Conservation (phyloP, 2,329 filamentous ascomycete species). For the Arthrobotrys megalospora region DNA sequence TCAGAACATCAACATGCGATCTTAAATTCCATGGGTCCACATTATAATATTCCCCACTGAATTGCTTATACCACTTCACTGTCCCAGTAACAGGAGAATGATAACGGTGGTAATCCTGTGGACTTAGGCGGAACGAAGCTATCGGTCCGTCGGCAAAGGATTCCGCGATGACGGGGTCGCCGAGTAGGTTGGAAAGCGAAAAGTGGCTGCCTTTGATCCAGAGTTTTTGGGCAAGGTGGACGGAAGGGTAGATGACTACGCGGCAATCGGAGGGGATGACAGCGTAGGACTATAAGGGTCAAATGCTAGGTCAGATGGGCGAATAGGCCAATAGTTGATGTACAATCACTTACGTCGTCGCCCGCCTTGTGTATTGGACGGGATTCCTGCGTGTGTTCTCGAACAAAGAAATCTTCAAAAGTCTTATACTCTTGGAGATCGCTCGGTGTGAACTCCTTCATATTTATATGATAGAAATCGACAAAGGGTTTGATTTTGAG, state of each 20-base stretch:
- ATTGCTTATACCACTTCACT: slow-evolving; percentile 67
- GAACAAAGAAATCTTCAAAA: slow-evolving; percentile 6
- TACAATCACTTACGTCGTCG: background rate
- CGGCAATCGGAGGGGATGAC: slow-evolving; percentile 66
- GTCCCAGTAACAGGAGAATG: slow-evolving; percentile 69
- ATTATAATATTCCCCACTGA: slow-evolving; percentile 70
- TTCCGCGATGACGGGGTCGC: slow-evolving; percentile 62
- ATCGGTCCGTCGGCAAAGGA: slow-evolving; percentile 64
- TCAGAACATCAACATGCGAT: slow-evolving; percentile 67
- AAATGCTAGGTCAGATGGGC: background rate
- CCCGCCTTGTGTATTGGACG: slow-evolving; percentile 63
- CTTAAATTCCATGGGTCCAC: slow-evolving; percentile 67
- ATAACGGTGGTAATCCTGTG: slow-evolving; percentile 70
- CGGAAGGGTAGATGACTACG: slow-evolving; percentile 66
- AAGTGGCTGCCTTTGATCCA: slow-evolving; percentile 70
- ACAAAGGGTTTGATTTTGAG: slow-evolving; percentile 67
- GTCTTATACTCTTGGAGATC: slow-evolving; percentile 65
- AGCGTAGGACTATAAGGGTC: slow-evolving; percentile 64
- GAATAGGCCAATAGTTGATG: too few relatives aligned
- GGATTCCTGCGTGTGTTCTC: slow-evolving; percentile 67
- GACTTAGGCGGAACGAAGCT: slow-evolving; percentile 68
- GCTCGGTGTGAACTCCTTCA: slow-evolving; percentile 67
- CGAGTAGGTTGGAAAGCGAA: slow-evolving; percentile 68
- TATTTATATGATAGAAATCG: slow-evolving; percentile 67
- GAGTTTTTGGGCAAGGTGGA: slow-evolving; percentile 65